Percentiles rank a stretch among this genome's conserved stretches.
phyloP scores from a whole-genome alignment of 2,329 filamentous ascomycete genomes.

The Paecilomyces formosus region DNA sequence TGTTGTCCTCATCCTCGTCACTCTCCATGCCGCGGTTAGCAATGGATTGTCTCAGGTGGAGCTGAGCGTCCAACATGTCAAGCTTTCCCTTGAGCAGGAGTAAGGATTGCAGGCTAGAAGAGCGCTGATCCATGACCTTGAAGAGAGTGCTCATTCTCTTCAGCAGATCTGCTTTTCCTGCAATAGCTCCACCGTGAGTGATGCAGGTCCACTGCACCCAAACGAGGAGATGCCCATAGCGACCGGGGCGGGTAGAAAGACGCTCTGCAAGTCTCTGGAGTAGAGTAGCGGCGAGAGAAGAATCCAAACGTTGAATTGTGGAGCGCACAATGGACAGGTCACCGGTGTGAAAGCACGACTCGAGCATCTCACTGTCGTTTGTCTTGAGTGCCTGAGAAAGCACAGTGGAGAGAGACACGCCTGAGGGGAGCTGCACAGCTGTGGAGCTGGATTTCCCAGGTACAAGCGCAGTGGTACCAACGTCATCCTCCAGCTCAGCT shows the following conservation, averaged over 20 bases:
- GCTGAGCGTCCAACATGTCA: slow-evolving; percentile 86
- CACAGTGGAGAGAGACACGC: slow-evolving; percentile 82
- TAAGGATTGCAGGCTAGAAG: slow-evolving; percentile 71
- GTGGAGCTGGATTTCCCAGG: slow-evolving; percentile 38
- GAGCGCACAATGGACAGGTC: slow-evolving; percentile 71
- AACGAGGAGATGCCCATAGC: slow-evolving; percentile 81
- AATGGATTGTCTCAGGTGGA: slow-evolving; percentile 68
- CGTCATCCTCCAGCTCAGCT: slow-evolving; percentile 39
- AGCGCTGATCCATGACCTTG: slow-evolving; percentile 79
- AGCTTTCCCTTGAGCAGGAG: slow-evolving; percentile 89
- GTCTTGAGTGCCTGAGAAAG: slow-evolving; percentile 87
- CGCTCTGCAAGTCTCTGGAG: slow-evolving; percentile 80
- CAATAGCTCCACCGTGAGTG: slow-evolving; percentile 83
- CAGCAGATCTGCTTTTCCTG: slow-evolving; percentile 75
- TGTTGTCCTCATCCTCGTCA: slow-evolving; percentile 59
- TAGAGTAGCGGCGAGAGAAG: slow-evolving; percentile 68
- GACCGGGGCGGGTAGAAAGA: slow-evolving; percentile 77
- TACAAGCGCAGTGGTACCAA: slow-evolving; percentile 37
- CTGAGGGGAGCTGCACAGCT: slow-evolving; percentile 55
- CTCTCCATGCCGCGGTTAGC: slow-evolving; percentile 39
- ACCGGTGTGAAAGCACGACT: slow-evolving; percentile 79
- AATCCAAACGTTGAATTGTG: slow-evolving; percentile 87
- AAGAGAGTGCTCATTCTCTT: slow-evolving; percentile 71
- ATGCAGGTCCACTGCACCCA: slow-evolving; percentile 97
- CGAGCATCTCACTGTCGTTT: slow-evolving; percentile 81